Base-by-base conservation (phyloP, 352 stramenopile species). In the Phytophthora uliginosa region DNA sequence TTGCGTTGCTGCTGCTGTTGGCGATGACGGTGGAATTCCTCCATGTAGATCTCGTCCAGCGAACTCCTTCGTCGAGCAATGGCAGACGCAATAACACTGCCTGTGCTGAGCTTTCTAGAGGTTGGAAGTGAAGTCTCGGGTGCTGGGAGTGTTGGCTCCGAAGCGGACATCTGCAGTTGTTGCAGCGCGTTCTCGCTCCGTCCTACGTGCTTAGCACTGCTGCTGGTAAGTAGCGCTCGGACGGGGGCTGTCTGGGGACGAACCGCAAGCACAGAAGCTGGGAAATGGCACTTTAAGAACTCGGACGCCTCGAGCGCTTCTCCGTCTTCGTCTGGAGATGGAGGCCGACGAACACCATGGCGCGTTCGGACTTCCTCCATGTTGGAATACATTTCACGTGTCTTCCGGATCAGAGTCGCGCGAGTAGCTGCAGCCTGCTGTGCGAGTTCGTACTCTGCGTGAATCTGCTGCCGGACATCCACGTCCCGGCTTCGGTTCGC, bases 321-420 rank as follows among this genome's bases (percentile, higher is more conserved):
- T 18, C 51, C 57, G n/a, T 67, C 53, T 64, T 7, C 26, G n/a
- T 66, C 69, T 26, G 47, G 33, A 22, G 52, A 62, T 26, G 17
- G 50, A 2, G 45, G 52, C 10, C 42, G 60, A 52, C 20, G 70
- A 53, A 26, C 55, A 9, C 22, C 45, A 40, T 76, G 54, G 6
- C 60, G 65, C 2, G 36, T 57, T 38, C 75, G 59, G 7, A 74
- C 45, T 7, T 61, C 51, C 20, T 84, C 66, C 34, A 91, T 59
- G 54, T 91, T 91, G 0, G 57, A 66, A 57, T 93, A 93, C 82
- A 93, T 91, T 4, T 83, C 78, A 4, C 53, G 55, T 0, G 85
- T 71, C 56, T 90, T 89, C 13, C 78, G 78, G 51, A 84, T 76
- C 20, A 93, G 53, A 15, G 73, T 82, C 4, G 69, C 57, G 26